These are phyloP conservation scores for Silene latifolia DNA, from an alignment of 148 eudicot species.

Conservation along the genomic window DNA sequence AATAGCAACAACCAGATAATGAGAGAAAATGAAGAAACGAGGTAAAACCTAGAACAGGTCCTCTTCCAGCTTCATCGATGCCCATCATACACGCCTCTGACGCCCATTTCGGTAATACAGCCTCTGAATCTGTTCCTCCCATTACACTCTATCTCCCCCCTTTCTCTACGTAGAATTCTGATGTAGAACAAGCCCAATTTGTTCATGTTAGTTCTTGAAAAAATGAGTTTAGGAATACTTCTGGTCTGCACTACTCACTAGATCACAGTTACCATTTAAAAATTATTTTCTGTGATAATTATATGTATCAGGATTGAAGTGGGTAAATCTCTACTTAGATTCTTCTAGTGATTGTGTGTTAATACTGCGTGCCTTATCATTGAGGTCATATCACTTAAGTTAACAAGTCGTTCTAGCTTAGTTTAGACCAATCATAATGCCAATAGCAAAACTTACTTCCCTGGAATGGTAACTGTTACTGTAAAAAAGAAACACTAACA, in stretches of 20 bases:
- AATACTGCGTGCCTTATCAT: neutral
- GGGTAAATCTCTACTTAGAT: neutral
- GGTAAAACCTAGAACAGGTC: slow-evolving; percentile 83
- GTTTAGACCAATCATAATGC: no score
- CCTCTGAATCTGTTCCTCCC: slow-evolving; percentile 40
- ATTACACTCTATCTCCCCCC: slow-evolving; percentile 17
- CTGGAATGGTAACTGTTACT: no score
- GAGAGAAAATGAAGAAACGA: neutral
- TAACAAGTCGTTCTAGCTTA: neutral
- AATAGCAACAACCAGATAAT: neutral
- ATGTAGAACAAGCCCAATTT: neutral
- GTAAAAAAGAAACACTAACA: no score
- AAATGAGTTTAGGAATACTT: neutral
- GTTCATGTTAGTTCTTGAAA: neutral
- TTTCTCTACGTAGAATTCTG: neutral
- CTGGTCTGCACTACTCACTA: neutral
- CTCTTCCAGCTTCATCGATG: slow-evolving; percentile 98
- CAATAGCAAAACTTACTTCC: no score
- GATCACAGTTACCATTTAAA: neutral
- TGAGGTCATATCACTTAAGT: neutral
- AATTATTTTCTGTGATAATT: no score
- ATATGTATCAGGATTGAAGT: neutral
- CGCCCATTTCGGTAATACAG: slow-evolving; percentile 58
- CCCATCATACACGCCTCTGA: slow-evolving; percentile 87
- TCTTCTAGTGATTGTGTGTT: neutral